phyloP scores from a whole-genome alignment of 768 basidiomycete genomes.

The Mycena floridula region DNA sequence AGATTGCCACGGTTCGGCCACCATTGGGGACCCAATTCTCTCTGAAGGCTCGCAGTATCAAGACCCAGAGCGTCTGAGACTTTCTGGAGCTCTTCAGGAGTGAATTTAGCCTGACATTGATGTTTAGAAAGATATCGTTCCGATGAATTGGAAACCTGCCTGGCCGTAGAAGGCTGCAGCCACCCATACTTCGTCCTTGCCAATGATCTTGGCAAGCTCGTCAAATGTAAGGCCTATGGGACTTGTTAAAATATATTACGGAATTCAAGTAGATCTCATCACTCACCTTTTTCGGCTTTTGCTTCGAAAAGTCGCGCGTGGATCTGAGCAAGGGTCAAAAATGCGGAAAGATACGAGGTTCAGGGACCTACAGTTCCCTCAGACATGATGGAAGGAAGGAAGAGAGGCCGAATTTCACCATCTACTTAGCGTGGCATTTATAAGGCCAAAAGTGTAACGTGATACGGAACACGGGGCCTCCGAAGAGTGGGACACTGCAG shows the following conservation, averaged over 20 bases:
- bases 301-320: slow-evolving; percentile 50
- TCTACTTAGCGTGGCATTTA: no score
- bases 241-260: neutral
- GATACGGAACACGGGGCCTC: no score
- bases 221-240: slow-evolving; percentile 68
- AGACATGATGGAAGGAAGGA: no score
- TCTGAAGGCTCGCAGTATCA: slow-evolving; percentile 27
- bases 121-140: neutral
- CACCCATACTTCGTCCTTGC: slow-evolving; percentile 76
- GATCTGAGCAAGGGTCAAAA: slow-evolving; percentile 48
- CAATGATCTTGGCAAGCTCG: slow-evolving; percentile 56
- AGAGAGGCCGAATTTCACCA: no score
- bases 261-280: neutral
- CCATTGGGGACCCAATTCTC: slow-evolving; percentile 57
- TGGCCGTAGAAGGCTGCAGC: slow-evolving; percentile 81
- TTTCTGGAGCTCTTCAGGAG: slow-evolving; percentile 48
- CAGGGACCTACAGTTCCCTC: no score
- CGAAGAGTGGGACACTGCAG: no score
- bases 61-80: slow-evolving; percentile 48
- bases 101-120: slow-evolving; percentile 68
- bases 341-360: no score
- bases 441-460: no score
- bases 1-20: slow-evolving; percentile 71
- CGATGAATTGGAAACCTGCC: slow-evolving; percentile 27
- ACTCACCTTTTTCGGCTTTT: slow-evolving; percentile 57